Conservation (phyloP, 2,329 filamentous ascomycete genomes). For the Shiraia sp. region DNA sequence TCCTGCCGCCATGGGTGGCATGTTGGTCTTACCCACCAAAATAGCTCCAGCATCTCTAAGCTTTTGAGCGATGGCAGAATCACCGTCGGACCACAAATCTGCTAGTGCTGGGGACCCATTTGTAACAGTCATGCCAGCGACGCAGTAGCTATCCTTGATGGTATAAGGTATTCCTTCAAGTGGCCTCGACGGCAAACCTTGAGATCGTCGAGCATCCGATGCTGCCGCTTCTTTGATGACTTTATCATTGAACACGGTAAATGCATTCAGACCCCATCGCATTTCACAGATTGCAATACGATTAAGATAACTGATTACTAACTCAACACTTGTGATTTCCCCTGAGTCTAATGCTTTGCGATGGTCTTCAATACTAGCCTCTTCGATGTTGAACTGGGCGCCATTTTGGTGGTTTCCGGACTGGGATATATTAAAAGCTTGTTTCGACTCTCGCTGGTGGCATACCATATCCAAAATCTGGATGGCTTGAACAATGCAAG, state of each 20-base stretch:
- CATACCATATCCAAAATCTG: too few relatives aligned
- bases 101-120: conserved; percentile 60
- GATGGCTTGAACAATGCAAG: too few relatives aligned
- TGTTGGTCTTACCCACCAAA: conserved; percentile 61
- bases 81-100: conserved; percentile 54
- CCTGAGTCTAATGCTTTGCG: conserved; percentile 48
- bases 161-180: conserved; percentile 63
- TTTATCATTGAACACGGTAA: conserved; percentile 53
- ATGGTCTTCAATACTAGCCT: conserved; percentile 53
- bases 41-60: conserved; percentile 57
- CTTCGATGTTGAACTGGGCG: conserved; percentile 45
- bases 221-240: conserved; percentile 53
- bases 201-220: conserved; percentile 51
- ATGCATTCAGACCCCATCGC: conserved; percentile 51
- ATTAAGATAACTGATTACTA: conserved; percentile 52
- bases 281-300: conserved; percentile 55
- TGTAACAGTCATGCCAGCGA: conserved; percentile 57
- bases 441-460: too few relatives aligned
- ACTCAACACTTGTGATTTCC: conserved; percentile 49
- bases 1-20: conserved; percentile 63
- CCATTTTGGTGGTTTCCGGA: too few relatives aligned
- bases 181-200: conserved; percentile 40
- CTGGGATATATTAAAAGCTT: too few relatives aligned
- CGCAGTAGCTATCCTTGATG: conserved; percentile 62
- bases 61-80: conserved; percentile 55